Base-by-base conservation (phyloP, 306 rosid species). In the Pterocarpus santalinus region DNA sequence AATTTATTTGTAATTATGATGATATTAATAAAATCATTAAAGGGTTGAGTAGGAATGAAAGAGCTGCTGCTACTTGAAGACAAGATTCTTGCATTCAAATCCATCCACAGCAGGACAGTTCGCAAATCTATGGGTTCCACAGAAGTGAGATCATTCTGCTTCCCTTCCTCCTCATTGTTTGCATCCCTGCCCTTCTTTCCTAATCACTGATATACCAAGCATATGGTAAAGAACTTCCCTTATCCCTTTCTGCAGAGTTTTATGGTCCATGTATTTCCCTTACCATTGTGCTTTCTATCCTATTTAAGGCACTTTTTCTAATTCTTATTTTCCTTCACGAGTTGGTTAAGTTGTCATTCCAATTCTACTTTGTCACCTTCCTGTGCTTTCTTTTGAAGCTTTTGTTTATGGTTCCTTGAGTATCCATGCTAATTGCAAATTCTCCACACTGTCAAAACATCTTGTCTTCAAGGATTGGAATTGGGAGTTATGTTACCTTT, bases 171-270 rank as follows among this genome's bases (percentile, higher is more conserved):
- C 39, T 65, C 55, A 13, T 77, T 51, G 30, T 38, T 75, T 77
- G 64, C 72, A 47, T 76, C 36, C 30, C 12, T 61, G 44, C 34
- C 28, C 63, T 76, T 76, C 72, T 76, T 64, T 22, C 44, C 22
- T 49, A 14, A 46, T 46, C 71, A 44, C 71, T 62, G 53, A 56
- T 58, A 56, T 58, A 28, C 62, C 14, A 46, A 47, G 30, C 51
- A 34, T 47, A 15, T 12, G 5, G 17, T 74, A 44, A 75, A 16
- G 15, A 49, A 55, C 0, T 2, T 64, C 69, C 30, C 32, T 72
- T 72, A 52, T 15, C 58, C 58, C 22, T 52, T 52, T 11, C 15
- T 2, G 53, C 53, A 2, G 15, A 47, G 53, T 47, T 52, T 52
- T 15, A 14, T 15, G 58, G 58, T 15, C 58, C 58, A 57, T 17